Conservation (phyloP, 164 flowering plant genomes). For the Vitis rupestris region DNA sequence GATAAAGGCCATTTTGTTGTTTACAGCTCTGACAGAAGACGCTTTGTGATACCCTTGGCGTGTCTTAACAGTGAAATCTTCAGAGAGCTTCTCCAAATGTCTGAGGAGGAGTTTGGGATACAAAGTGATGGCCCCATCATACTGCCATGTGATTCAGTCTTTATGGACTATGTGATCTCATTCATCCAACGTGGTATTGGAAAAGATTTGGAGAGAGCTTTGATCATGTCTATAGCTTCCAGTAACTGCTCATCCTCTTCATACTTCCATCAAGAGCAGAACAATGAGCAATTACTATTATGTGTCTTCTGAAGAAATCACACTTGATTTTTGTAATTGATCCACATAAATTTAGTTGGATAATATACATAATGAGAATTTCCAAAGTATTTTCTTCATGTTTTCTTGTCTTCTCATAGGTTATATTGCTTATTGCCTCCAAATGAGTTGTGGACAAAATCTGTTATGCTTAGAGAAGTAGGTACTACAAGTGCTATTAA, state of each 20-base stretch:
- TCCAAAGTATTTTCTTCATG: too few relatives aligned
- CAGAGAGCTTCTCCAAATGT: constrained; percentile 13
- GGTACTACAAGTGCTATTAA: too few relatives aligned
- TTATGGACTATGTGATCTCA: constrained; percentile 13
- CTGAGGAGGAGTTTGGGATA: constrained; percentile 19
- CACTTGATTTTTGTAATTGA: too few relatives aligned
- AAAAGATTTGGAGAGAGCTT: constrained; percentile 10
- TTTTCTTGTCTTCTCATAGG: too few relatives aligned
- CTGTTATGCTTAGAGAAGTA: too few relatives aligned
- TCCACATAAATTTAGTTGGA: too few relatives aligned
- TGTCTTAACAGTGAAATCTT: constrained; percentile 5
- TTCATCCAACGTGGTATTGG: background rate
- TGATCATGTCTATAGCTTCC: background rate
- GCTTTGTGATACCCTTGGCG: constrained; percentile 19
- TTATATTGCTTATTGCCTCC: too few relatives aligned
- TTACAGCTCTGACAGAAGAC: constrained; percentile 13
- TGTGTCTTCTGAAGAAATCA: background rate
- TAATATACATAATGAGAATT: too few relatives aligned
- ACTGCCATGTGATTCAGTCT: constrained; percentile 14
- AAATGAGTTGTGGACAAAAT: too few relatives aligned
- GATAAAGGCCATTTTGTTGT: constrained; percentile 18
- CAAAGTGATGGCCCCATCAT: constrained; percentile 19
- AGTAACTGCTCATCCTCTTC: constrained; percentile 2
- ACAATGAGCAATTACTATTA: background rate
- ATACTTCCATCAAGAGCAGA: too few relatives aligned